Evolutionary conservation across 345 rosid genomes (phyloP).

Genomic region (Populus pruinosa): DNA sequence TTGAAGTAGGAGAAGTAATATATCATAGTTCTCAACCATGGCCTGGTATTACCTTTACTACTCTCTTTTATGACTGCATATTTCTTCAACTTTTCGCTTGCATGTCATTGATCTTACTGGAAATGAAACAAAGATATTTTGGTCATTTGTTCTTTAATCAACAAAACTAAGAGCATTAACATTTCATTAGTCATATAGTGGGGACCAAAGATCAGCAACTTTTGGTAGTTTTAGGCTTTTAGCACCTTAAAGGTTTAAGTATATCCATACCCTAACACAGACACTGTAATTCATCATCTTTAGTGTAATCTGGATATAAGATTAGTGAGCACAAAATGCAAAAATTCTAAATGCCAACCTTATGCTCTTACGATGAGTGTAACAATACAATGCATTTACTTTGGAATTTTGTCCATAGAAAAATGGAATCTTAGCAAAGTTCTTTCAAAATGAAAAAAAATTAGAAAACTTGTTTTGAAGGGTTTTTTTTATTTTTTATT

Average conservation of each 20-base stretch:
- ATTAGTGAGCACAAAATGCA: not conserved
- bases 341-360: not conserved
- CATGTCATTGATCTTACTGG: not conserved
- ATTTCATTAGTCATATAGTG: not conserved
- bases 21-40: conserved; percentile 98
- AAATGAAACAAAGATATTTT: not conserved
- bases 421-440: not conserved
- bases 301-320: not conserved
- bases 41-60: conserved; percentile 62
- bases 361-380: not conserved
- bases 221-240: too few species aligned
- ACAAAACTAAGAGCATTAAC: not conserved
- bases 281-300: not conserved
- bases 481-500: not conserved
- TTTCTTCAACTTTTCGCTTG: not conserved
- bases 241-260: not conserved
- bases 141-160: not conserved
- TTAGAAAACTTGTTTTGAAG: not conserved
- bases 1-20: conserved; percentile 90
- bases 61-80: not conserved
- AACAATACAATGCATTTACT: not conserved
- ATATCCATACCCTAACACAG: not conserved
- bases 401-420: not conserved
- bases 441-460: not conserved
- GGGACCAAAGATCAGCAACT: not conserved